These are phyloP conservation scores for Cutaneotrichosporon daszewskae DNA, from an alignment of 1,284 basidiomycete genomes.

Conservation along the genomic window DNA sequence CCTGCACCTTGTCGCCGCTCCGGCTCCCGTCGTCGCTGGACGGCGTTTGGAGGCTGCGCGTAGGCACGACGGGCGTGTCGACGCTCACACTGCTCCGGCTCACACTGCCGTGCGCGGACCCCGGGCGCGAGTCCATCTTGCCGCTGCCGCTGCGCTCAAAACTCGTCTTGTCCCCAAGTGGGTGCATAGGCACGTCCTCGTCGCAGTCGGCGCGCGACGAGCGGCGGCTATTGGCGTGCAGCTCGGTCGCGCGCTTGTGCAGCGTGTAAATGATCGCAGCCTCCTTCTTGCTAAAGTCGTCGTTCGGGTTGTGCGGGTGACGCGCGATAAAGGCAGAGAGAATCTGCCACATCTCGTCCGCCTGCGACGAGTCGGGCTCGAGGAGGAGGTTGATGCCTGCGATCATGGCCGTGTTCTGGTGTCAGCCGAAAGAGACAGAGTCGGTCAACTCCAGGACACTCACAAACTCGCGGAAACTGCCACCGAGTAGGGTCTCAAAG, in stretches of 20 bases:
- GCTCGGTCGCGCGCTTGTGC: constrained; percentile 22
- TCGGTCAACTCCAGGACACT: constrained; percentile 27
- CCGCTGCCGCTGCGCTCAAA: constrained; percentile 19
- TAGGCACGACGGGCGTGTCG: neutral
- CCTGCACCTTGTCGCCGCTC: neutral
- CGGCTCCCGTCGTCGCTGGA: neutral
- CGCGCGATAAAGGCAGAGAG: constrained; percentile 38
- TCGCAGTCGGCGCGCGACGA: neutral
- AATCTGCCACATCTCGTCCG: constrained; percentile 38
- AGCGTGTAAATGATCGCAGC: constrained; percentile 42
- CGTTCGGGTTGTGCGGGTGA: constrained; percentile 30
- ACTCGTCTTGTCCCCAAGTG: constrained; percentile 19
- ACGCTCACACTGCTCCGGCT: too few species aligned
- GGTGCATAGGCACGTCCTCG: constrained; percentile 2
- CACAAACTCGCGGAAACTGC: constrained; percentile 45
- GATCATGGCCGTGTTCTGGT: constrained; percentile 43
- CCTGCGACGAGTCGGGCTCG: constrained; percentile 26
- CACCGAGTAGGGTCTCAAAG: constrained; percentile 35
- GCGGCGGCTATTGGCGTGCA: too few species aligned
- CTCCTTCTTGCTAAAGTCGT: constrained; percentile 40
- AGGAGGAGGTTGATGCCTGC: constrained; percentile 43
- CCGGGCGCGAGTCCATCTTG: neutral
- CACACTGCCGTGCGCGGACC: constrained; percentile 1
- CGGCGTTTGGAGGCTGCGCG: neutral
- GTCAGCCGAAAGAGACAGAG: constrained; percentile 1